Conservation (phyloP, 495 filamentous ascomycete species). For the Neurospora tetraspora region DNA sequence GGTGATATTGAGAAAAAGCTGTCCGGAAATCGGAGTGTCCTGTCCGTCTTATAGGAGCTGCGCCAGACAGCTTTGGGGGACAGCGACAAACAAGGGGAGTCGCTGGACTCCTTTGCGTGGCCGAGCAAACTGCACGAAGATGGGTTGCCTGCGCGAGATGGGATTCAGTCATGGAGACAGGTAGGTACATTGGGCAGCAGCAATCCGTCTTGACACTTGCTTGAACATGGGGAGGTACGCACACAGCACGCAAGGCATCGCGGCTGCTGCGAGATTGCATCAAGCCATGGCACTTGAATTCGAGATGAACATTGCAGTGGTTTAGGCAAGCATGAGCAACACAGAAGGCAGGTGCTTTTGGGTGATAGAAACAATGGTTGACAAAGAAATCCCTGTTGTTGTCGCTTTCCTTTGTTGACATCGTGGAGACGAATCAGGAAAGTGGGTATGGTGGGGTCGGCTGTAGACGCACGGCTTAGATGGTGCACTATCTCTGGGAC, state of each 20-base stretch:
- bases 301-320: background rate
- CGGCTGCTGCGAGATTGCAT: background rate
- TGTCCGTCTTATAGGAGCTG: background rate
- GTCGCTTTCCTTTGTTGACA: background rate
- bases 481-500: background rate
- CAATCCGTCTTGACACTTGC: background rate
- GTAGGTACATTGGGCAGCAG: background rate
- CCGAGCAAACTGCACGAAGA: background rate
- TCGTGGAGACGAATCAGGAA: too few species aligned
- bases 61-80: background rate
- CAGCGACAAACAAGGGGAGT: background rate
- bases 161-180: background rate
- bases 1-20: rapidly evolving
- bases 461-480: background rate
- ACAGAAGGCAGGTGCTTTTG: background rate
- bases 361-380: background rate
- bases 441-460: too few species aligned
- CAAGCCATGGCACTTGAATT: background rate
- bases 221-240: too few species aligned
- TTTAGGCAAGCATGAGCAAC: background rate
- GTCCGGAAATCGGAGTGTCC: background rate
- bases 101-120: background rate
- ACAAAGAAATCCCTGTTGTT: background rate
- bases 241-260: background rate
- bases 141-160: background rate